Conservation (phyloP, 2,329 filamentous ascomycete species). For the Metarhizium anisopliae region DNA sequence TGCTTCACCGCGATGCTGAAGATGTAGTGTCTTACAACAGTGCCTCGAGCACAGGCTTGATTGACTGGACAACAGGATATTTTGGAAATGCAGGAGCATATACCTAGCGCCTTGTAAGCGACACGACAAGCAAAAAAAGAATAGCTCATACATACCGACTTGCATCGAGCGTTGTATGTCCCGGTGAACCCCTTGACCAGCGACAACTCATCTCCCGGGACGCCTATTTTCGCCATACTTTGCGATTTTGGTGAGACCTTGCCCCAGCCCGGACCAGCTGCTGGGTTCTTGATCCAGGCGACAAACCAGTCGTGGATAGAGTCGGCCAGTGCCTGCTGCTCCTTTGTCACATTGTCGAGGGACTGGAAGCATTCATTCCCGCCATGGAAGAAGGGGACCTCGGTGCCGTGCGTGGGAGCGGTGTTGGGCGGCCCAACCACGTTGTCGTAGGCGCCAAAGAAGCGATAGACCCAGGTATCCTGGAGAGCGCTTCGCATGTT, state of each 20-base stretch:
- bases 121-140: no score
- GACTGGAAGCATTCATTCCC: constrained; percentile 32
- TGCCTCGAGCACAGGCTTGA: no score
- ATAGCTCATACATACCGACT: background rate
- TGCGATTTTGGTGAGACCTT: constrained; percentile 8
- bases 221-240: background rate
- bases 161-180: background rate
- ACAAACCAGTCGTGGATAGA: constrained; percentile 33
- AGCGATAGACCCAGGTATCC: constrained; percentile 33
- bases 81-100: no score
- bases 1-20: no score
- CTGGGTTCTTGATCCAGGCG: constrained; percentile 33
- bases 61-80: no score
- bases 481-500: constrained; percentile 28
- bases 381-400: constrained; percentile 36
- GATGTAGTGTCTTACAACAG: no score
- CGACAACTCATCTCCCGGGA: background rate
- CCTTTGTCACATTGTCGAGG: constrained; percentile 23
- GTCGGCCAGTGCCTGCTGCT: constrained; percentile 31
- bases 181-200: background rate
- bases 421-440: constrained; percentile 16
- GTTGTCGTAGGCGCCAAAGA: constrained; percentile 32
- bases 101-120: no score
- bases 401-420: constrained; percentile 4
- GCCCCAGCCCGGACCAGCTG: constrained; percentile 31